Conservation (phyloP, 352 stramenopile species). For the Phytophthora vignae region DNA sequence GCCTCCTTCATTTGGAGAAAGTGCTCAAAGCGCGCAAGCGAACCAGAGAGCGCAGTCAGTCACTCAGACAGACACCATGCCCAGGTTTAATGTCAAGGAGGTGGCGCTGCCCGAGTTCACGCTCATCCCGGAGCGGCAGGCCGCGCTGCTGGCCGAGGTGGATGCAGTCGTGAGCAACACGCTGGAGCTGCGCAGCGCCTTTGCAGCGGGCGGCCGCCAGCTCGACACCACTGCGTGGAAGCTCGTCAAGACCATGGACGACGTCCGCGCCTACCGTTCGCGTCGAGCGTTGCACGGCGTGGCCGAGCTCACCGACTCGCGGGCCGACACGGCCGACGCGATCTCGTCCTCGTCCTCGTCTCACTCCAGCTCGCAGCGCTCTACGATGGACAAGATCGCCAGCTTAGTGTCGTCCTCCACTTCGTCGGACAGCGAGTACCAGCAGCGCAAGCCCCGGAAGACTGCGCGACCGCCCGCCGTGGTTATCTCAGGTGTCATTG, state of each 20-base stretch:
- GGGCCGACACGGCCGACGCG: constrained; percentile 26
- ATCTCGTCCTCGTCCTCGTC: constrained; percentile 38
- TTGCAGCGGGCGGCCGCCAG: constrained; percentile 37
- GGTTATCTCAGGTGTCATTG: constrained; percentile 42
- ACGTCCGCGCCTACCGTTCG: constrained; percentile 45
- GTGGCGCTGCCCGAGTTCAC: constrained; percentile 35
- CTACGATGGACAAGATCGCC: constrained; percentile 36
- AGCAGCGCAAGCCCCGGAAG: constrained; percentile 27
- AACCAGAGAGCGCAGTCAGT: not conserved
- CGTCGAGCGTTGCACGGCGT: constrained; percentile 36
- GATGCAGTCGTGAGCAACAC: constrained; percentile 45
- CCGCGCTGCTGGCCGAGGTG: constrained; percentile 34
- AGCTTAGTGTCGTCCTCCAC: constrained; percentile 34
- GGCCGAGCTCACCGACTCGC: constrained; percentile 32
- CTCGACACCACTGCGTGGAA: constrained; percentile 48
- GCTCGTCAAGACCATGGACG: constrained; percentile 49
- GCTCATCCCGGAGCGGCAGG: constrained; percentile 29
- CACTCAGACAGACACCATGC: constrained; percentile 20
- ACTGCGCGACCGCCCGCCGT: constrained; percentile 37
- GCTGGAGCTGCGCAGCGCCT: constrained; percentile 41
- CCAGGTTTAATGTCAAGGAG: constrained; percentile 48
- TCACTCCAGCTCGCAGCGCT: constrained; percentile 34
- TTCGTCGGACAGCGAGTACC: constrained; percentile 29
- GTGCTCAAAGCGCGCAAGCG: constrained; percentile 15
- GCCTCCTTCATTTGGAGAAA: constrained; percentile 33